A percentile compares a stretch with the other conserved stretches of the same genome.
These are phyloP conservation scores for Leptographium flavum DNA, from an alignment of 2,329 filamentous ascomycete genomes.

Conservation along the genomic window DNA sequence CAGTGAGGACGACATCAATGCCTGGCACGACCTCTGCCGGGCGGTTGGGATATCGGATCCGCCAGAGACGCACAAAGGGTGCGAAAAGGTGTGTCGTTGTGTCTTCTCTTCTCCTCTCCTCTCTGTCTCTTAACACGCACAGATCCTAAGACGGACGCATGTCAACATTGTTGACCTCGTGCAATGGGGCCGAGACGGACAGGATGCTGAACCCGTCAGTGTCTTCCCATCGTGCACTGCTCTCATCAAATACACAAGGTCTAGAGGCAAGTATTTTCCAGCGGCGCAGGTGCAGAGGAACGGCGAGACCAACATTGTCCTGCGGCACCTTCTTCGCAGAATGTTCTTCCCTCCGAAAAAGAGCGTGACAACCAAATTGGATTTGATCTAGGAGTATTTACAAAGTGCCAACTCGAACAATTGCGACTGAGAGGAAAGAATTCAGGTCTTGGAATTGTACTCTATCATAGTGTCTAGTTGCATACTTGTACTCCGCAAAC, in stretches of 20 bases:
- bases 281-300: not conserved
- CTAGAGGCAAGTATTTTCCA: not conserved
- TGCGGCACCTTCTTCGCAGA: conserved; percentile 2
- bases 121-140: not conserved
- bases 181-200: conserved; percentile 2
- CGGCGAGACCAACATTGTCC: conserved; percentile 2
- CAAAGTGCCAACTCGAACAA: too few relatives aligned
- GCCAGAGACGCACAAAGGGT: not conserved
- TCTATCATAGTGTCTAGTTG: too few relatives aligned
- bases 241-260: not conserved
- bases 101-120: too few relatives aligned
- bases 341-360: not conserved
- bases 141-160: not conserved
- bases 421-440: too few relatives aligned
- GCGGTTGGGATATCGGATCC: not conserved
- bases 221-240: not conserved
- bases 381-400: too few relatives aligned
- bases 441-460: too few relatives aligned
- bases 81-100: not conserved
- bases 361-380: too few relatives aligned
- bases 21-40: conserved; percentile 3
- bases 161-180: conserved; percentile 7
- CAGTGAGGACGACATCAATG: not conserved
- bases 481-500: too few relatives aligned
- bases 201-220: not conserved